phyloP scores from a whole-genome alignment of 495 filamentous ascomycete genomes.

The Podospora tetraspora region DNA sequence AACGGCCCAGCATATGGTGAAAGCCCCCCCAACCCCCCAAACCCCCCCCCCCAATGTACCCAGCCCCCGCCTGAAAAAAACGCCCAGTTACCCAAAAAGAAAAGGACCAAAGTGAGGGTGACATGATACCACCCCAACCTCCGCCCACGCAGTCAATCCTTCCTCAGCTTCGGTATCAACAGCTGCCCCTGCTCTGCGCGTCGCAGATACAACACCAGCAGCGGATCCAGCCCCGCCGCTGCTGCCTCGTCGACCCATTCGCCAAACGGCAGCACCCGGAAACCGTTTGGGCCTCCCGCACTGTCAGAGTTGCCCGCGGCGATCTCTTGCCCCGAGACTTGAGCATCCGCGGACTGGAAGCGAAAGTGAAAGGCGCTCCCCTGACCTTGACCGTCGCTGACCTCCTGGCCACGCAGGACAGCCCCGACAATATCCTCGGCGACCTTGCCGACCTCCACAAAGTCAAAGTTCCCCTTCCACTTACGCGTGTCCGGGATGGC shows the following conservation, averaged over 20 bases:
- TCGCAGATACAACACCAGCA: constrained; percentile 7
- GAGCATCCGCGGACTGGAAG: neutral
- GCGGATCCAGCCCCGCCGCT: constrained; percentile 3
- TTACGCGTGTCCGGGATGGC: constrained; percentile 6
- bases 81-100: neutral
- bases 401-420: neutral
- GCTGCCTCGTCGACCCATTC: constrained; percentile 8
- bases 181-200: constrained; percentile 5
- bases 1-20: neutral
- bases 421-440: constrained; percentile 1
- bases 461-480: constrained; percentile 6
- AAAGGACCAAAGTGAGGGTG: neutral
- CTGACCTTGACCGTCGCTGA: neutral
- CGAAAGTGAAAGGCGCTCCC: neutral
- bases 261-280: neutral
- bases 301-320: neutral
- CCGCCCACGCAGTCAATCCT: constrained; percentile 1
- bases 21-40: neutral
- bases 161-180: constrained; percentile 1
- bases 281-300: neutral
- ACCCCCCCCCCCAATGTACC: no score
- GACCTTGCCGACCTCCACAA: constrained; percentile 4
- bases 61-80: neutral
- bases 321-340: neutral
- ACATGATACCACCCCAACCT: neutral